Percentiles rank a stretch among this genome's conserved stretches.
Evolutionary conservation across 169 alveolate genomes (phyloP).

Genomic region (Eimeria sp.): DNA sequence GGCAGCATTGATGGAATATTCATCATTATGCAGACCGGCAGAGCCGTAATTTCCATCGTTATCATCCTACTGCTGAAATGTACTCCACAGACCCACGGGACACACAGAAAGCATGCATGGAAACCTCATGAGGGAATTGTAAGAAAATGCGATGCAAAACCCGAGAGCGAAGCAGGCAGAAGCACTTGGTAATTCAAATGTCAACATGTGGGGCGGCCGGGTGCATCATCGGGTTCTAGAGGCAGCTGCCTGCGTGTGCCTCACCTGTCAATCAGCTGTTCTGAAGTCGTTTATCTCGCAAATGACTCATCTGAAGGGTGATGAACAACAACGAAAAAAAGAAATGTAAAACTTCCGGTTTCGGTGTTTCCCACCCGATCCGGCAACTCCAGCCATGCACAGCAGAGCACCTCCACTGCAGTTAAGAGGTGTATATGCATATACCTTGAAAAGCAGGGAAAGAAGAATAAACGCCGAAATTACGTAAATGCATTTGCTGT

Average conservation of each 20-base stretch:
- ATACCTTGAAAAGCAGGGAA: not conserved
- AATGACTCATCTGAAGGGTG: too few relatives aligned
- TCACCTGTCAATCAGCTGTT: not conserved
- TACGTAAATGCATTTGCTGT: too few relatives aligned
- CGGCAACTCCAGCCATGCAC: too few relatives aligned
- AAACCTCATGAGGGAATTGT: not conserved
- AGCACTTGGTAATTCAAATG: not conserved
- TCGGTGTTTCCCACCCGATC: too few relatives aligned
- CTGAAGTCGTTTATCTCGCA: not conserved
- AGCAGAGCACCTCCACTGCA: not conserved
- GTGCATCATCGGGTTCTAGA: not conserved
- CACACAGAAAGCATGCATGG: too few relatives aligned
- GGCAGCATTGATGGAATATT: slow-evolving; percentile 81
- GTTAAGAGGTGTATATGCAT: not conserved
- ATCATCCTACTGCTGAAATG: slow-evolving; percentile 23
- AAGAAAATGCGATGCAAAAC: not conserved
- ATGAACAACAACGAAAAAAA: too few relatives aligned
- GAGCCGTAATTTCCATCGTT: slow-evolving; percentile 63
- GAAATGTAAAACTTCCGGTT: too few relatives aligned
- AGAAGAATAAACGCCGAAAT: not conserved
- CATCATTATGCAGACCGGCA: slow-evolving; percentile 22
- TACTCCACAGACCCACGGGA: too few relatives aligned
- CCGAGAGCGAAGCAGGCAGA: too few relatives aligned
- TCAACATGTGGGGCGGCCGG: not conserved
- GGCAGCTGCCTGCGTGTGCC: not conserved